A percentile compares a stretch with the other conserved stretches of the same genome.
phyloP scores from a whole-genome alignment of 768 basidiomycete genomes.

The Suillus subaureus region DNA sequence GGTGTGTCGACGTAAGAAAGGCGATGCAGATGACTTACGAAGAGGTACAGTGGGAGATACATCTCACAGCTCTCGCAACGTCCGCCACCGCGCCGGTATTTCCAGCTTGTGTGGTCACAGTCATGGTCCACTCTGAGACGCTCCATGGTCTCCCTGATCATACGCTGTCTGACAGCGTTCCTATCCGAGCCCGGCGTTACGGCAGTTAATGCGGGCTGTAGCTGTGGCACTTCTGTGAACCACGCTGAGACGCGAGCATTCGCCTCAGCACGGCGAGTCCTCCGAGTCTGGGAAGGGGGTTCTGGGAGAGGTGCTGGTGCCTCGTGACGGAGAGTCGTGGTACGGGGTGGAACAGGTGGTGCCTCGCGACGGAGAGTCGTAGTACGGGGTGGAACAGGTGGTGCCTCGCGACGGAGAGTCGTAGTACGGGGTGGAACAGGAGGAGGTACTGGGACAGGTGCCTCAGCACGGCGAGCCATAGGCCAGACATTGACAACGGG shows the following conservation, averaged over 20 bases:
- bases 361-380: background rate
- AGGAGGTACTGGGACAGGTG: background rate
- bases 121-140: slow-evolving; percentile 55
- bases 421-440: background rate
- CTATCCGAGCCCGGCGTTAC: background rate
- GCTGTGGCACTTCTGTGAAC: background rate
- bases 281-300: background rate
- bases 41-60: slow-evolving; percentile 45
- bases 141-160: slow-evolving; percentile 36
- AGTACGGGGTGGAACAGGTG: background rate
- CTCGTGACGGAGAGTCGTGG: background rate
- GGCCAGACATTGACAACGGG: background rate
- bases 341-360: background rate
- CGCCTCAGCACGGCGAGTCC: background rate
- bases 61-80: slow-evolving; percentile 48
- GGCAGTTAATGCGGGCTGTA: background rate
- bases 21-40: slow-evolving; percentile 42
- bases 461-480: background rate
- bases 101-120: slow-evolving; percentile 50
- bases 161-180: slow-evolving; percentile 15
- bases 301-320: slow-evolving; percentile 8
- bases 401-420: slow-evolving; percentile 1
- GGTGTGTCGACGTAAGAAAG: background rate
- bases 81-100: slow-evolving; percentile 43
- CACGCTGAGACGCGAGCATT: background rate